phyloP scores from a whole-genome alignment of 148 eudicot species.

The Camellia sinensis region DNA sequence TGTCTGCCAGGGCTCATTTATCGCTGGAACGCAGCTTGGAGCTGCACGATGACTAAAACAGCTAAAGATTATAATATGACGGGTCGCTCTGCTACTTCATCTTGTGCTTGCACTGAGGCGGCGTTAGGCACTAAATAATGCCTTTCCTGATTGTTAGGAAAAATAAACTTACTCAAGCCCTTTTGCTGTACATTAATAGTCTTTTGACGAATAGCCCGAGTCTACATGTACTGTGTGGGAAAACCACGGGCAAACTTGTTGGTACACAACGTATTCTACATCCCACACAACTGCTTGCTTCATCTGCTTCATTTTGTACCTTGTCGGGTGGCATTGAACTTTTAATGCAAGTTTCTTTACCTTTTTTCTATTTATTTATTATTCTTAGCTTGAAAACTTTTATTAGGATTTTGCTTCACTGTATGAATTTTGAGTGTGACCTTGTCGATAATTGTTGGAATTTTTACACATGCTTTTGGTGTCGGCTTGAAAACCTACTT shows the following conservation, averaged over 20 bases:
- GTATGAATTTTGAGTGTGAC: neutral
- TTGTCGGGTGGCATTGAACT: neutral
- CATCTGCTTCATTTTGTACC: neutral
- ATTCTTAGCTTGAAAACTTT: neutral
- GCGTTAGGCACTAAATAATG: conserved; percentile 28
- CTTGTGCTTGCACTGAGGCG: conserved; percentile 72
- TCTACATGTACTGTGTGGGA: conserved; percentile 2
- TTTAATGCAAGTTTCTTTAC: neutral
- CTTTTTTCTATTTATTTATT: too few relatives aligned
- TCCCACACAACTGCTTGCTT: neutral
- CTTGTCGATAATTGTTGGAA: neutral
- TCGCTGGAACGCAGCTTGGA: conserved; percentile 70
- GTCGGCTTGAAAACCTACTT: neutral
- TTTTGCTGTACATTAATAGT: neutral
- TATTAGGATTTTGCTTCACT: neutral
- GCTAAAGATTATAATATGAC: conserved; percentile 68
- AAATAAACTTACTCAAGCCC: neutral
- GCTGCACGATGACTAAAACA: conserved; percentile 75
- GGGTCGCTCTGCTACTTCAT: conserved; percentile 71
- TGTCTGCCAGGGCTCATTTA: conserved; percentile 55
- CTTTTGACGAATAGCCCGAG: neutral
- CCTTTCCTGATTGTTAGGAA: neutral
- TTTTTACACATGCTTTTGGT: neutral
- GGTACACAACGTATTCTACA: neutral
- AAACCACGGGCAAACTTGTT: conserved; percentile 11